Evolutionary conservation across 805 yeast genomes (phyloP).

Genomic region (Phaffomyces thermotolerans): DNA sequence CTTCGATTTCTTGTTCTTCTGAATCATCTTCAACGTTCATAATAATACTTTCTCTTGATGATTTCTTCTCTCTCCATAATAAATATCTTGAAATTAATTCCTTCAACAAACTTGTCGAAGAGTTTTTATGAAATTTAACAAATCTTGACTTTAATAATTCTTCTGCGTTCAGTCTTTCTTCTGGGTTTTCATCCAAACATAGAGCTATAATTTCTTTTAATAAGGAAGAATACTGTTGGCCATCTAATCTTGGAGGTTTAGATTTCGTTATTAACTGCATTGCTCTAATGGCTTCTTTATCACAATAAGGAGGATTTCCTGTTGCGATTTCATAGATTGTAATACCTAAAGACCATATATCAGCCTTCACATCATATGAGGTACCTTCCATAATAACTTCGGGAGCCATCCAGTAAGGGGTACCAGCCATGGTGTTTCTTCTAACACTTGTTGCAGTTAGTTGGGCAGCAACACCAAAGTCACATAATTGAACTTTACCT

Average conservation of each 20-base stretch:
- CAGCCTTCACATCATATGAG: conserved; percentile 84
- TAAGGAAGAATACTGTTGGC: conserved; percentile 66
- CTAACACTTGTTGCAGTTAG: conserved; percentile 66
- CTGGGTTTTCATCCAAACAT: conserved; percentile 91
- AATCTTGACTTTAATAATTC: conserved; percentile 72
- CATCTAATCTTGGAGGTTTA: conserved; percentile 93
- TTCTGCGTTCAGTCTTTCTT: conserved; percentile 81
- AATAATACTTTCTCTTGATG: conserved; percentile 44
- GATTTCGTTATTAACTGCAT: conserved; percentile 89
- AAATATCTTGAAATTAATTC: conserved; percentile 72
- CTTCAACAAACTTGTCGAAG: conserved; percentile 53
- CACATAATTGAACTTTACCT: conserved; percentile 88
- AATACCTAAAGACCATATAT: conserved; percentile 95
- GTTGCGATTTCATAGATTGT: conserved; percentile 92
- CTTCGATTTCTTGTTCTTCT: conserved; percentile 34
- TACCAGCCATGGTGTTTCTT: conserved; percentile 92
- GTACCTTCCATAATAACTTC: conserved; percentile 93
- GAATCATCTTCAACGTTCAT: conserved; percentile 36
- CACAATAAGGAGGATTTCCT: conserved; percentile 96
- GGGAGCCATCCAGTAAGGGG: conserved; percentile 99
- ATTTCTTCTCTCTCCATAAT: conserved; percentile 65
- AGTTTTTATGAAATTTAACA: conserved; percentile 51
- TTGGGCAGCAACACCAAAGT: conserved; percentile 97
- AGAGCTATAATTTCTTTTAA: conserved; percentile 85
- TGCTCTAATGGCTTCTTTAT: conserved; percentile 89